A percentile compares a stretch with the other conserved stretches of the same genome.
phyloP scores from a whole-genome alignment of 441 rosid genomes.

The Oxalis stricta region DNA sequence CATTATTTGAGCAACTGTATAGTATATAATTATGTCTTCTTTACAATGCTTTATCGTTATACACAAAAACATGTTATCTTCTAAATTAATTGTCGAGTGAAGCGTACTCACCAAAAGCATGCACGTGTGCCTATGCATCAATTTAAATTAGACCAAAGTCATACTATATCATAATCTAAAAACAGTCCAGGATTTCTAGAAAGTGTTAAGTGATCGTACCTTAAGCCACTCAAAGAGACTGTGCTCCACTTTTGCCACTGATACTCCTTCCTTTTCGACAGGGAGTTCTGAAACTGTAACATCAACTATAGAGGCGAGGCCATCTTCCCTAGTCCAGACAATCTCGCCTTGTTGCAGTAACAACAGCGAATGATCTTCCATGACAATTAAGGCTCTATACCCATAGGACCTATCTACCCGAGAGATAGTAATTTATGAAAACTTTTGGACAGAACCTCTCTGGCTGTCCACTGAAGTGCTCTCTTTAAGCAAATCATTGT shows the following conservation, averaged over 20 bases:
- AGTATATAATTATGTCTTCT: too few relatives aligned
- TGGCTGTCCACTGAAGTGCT: conserved; percentile 55
- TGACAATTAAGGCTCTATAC: conserved; percentile 83
- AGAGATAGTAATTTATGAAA: conserved; percentile 78
- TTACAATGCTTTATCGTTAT: too few relatives aligned
- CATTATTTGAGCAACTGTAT: too few relatives aligned
- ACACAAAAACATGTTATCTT: too few relatives aligned
- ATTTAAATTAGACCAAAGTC: too few relatives aligned
- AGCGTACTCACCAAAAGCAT: too few relatives aligned
- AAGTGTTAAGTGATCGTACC: conserved; percentile 31
- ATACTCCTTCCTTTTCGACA: conserved; percentile 76
- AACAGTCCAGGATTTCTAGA: not conserved
- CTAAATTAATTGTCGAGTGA: too few relatives aligned
- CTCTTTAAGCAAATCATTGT: conserved; percentile 58
- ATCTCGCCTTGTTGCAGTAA: conserved; percentile 85
- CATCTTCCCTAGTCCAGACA: conserved; percentile 98
- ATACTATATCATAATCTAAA: too few relatives aligned
- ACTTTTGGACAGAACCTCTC: conserved; percentile 80
- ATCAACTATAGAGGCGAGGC: conserved; percentile 80
- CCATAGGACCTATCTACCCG: conserved; percentile 88
- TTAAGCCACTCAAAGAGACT: conserved; percentile 93
- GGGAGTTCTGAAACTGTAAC: conserved; percentile 86
- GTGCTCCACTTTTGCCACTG: conserved; percentile 89
- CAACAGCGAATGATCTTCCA: conserved; percentile 97
- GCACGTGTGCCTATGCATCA: too few relatives aligned